Evolutionary conservation across 176 grass and related monocot species (phyloP).

Genomic region (Secale cereale): DNA sequence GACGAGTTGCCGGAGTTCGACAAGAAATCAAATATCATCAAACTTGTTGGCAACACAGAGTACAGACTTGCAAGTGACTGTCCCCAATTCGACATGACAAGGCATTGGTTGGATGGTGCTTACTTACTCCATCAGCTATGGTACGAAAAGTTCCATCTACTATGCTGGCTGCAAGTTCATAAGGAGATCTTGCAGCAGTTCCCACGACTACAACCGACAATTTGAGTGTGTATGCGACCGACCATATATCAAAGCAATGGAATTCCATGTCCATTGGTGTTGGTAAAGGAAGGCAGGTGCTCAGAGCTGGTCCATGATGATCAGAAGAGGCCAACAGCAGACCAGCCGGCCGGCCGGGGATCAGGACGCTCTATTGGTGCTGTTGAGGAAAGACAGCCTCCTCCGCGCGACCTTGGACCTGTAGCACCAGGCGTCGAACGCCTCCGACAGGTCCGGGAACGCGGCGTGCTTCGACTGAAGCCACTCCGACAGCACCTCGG

Average conservation of each 20-base stretch:
- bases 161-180: neutral
- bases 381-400: conserved; percentile 38
- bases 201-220: neutral
- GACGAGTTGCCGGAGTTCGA: neutral
- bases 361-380: conserved; percentile 2
- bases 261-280: neutral
- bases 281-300: neutral
- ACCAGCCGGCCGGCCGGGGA: neutral
- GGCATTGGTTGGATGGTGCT: neutral
- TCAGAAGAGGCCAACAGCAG: neutral
- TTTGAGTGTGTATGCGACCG: neutral
- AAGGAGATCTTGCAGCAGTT: neutral
- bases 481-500: conserved; percentile 72
- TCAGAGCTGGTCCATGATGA: neutral
- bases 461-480: conserved; percentile 52
- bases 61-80: neutral
- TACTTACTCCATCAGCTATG: neutral
- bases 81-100: neutral
- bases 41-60: neutral
- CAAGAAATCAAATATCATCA: neutral
- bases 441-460: conserved; percentile 77
- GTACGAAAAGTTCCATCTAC: neutral
- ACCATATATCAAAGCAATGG: neutral
- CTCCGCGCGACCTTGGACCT: conserved; percentile 69
- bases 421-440: conserved; percentile 86